Evolutionary conservation across 164 flowering plant species (phyloP).

Genomic region (Malania oleifera): DNA sequence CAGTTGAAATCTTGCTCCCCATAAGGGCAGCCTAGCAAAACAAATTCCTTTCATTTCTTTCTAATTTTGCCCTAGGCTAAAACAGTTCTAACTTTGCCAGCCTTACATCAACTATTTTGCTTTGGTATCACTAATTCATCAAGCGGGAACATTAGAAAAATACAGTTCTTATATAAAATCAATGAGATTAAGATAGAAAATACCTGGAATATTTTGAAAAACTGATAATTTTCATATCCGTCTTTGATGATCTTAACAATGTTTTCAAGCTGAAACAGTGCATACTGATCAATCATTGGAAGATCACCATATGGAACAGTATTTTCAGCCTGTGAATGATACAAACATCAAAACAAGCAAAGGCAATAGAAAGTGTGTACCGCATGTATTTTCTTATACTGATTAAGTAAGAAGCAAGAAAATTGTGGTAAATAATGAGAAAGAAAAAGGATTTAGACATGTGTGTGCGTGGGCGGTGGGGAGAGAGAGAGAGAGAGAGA

Average conservation of each 20-base stretch:
- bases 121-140: neutral
- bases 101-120: too few relatives aligned
- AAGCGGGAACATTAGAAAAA: neutral
- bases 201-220: constrained; percentile 95
- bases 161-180: constrained; percentile 4
- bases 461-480: too few relatives aligned
- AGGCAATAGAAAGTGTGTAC: too few relatives aligned
- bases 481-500: neutral
- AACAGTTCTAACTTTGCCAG: too few relatives aligned
- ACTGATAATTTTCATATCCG: constrained; percentile 80
- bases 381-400: too few relatives aligned
- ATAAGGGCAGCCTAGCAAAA: too few relatives aligned
- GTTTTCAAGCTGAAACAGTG: constrained; percentile 83
- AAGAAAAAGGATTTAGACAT: too few relatives aligned
- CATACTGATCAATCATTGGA: constrained; percentile 79
- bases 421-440: too few relatives aligned
- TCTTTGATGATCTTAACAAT: constrained; percentile 68
- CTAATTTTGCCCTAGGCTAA: too few relatives aligned
- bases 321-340: constrained; percentile 49
- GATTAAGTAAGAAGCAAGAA: too few relatives aligned
- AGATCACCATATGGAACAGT: constrained; percentile 59
- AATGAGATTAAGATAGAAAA: neutral
- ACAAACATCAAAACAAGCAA: neutral
- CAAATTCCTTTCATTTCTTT: too few relatives aligned
- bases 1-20: too few relatives aligned